These are phyloP conservation scores for Cenchrus fungigraminus DNA, from an alignment of 176 grass and related monocot species.

Conservation along the genomic window DNA sequence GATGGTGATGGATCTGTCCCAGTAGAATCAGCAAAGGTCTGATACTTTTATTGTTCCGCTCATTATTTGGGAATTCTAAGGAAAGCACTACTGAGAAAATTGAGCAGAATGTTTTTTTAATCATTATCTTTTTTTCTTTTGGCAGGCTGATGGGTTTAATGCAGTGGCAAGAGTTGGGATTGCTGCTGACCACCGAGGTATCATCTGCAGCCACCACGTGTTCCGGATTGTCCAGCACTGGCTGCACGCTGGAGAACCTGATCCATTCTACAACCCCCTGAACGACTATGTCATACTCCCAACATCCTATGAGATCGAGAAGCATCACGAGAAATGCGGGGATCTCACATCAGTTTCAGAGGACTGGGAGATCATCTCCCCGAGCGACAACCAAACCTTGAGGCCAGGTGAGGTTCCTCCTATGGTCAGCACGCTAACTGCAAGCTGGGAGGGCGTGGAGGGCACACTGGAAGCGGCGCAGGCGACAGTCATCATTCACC, in stretches of 20 bases:
- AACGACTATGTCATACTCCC: conserved; percentile 86
- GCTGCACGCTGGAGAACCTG: conserved; percentile 73
- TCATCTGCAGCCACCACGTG: conserved; percentile 62
- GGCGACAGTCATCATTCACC: conserved; percentile 55
- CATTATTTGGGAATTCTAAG: not conserved
- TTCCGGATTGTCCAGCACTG: conserved; percentile 82
- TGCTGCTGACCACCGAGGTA: conserved; percentile 87
- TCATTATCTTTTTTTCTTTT: not conserved
- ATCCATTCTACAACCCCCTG: conserved; percentile 85
- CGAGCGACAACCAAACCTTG: not conserved
- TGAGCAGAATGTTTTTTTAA: not conserved
- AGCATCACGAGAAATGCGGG: conserved; percentile 43
- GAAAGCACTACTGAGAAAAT: not conserved
- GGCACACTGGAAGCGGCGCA: conserved; percentile 49
- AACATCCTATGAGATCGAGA: conserved; percentile 62
- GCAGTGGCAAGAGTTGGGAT: conserved; percentile 75
- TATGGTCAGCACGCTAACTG: conserved; percentile 48
- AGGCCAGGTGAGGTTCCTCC: conserved; percentile 55
- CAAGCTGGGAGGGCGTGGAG: conserved; percentile 47
- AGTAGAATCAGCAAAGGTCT: conserved; percentile 84
- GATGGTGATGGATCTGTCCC: conserved; percentile 97
- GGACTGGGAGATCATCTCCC: conserved; percentile 87
- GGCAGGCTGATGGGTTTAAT: conserved; percentile 73
- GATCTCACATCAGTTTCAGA: conserved; percentile 57
- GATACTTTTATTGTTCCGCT: conserved; percentile 1